A percentile compares a stretch with the other conserved stretches of the same genome.
Evolutionary conservation across 768 basidiomycete species (phyloP).

Genomic region (Dentipellis fragilis): DNA sequence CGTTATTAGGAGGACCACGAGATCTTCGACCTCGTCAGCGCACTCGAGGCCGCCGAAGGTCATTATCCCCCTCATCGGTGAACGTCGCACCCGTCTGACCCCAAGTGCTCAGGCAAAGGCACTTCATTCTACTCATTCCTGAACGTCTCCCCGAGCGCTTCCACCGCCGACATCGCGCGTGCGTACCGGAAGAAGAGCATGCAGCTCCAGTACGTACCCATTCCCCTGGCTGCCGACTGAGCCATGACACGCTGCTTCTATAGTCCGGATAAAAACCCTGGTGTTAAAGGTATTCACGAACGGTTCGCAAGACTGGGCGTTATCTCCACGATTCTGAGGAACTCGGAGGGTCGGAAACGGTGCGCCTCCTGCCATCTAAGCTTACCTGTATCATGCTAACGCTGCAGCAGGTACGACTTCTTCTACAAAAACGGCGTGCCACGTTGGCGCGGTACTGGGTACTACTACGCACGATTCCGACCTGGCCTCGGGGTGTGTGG

Average conservation of each 20-base stretch:
- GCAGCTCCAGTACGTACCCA: conserved; percentile 68
- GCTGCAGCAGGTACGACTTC: conserved; percentile 60
- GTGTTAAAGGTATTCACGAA: conserved; percentile 72
- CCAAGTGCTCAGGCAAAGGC: conserved; percentile 52
- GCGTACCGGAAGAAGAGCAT: conserved; percentile 91
- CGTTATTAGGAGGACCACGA: conserved; percentile 77
- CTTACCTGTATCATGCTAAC: not conserved
- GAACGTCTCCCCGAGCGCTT: conserved; percentile 65
- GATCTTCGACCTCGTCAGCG: conserved; percentile 88
- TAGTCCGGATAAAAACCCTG: conserved; percentile 94
- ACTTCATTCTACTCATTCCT: conserved; percentile 97
- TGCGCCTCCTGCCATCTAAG: conserved; percentile 23
- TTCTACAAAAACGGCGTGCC: conserved; percentile 98
- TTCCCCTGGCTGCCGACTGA: not conserved
- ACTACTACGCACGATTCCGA: conserved; percentile 93
- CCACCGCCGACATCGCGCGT: conserved; percentile 68
- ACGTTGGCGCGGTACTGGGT: conserved; percentile 91
- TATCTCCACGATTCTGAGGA: conserved; percentile 72
- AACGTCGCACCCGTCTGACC: not conserved
- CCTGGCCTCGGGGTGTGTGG: conserved; percentile 72
- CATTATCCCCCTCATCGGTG: conserved; percentile 4
- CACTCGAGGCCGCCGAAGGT: conserved; percentile 73
- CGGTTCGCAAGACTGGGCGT: conserved; percentile 89
- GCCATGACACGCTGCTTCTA: not conserved
- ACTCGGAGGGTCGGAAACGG: conserved; percentile 66